Base-by-base conservation (phyloP, 2,329 filamentous ascomycete genomes). In the Stagonosporopsis rhizophila region DNA sequence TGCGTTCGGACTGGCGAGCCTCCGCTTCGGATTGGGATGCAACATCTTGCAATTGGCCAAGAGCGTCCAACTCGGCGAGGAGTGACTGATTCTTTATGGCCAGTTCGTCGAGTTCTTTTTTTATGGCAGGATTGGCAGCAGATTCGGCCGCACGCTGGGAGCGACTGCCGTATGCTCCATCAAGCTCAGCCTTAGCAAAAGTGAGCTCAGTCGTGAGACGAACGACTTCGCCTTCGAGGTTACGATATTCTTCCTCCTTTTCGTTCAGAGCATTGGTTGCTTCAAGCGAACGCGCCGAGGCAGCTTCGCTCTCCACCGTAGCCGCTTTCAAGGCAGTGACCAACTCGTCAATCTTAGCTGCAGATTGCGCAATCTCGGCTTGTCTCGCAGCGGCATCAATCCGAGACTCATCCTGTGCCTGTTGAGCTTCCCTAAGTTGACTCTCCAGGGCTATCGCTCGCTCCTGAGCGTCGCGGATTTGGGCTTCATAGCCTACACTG, bases 131-230 rank as follows among this genome's bases (percentile, higher is more conserved):
- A 42, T 73, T 73, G 8, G 80, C 78, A 9, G 85, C 84, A 11
- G 83, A 83, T 70, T 89, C 86, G n/a, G 86, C 87, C 12, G 87
- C 87, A 28, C 88, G 85, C 71, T 90, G 82, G 9, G 86, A 84
- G 47, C 88, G 82, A n/a, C 83, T 85, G 37, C 95, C 95, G 72
- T 98, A 97, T 71, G 96, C 96, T 60, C 92, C 92, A 67, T 96
- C 95, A 23, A 98, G 90, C 75, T 98, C 94, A 49, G 93, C 91
- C 70, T 87, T 86, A 23, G 90, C 92, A 64, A 98, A 89, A n/a
- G 94, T 96, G 38, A 98, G 84, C 79, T 98, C 88, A 2, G 88
- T 90, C 32, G 87, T 87, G 6, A 89, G 79, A 48, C 85, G 81
- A 3, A 89, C 86, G 46, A 89, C 81, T 67, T 89, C 85, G 52